Base-by-base conservation (phyloP, 352 stramenopile species). In the Sclerospora graminicola region DNA sequence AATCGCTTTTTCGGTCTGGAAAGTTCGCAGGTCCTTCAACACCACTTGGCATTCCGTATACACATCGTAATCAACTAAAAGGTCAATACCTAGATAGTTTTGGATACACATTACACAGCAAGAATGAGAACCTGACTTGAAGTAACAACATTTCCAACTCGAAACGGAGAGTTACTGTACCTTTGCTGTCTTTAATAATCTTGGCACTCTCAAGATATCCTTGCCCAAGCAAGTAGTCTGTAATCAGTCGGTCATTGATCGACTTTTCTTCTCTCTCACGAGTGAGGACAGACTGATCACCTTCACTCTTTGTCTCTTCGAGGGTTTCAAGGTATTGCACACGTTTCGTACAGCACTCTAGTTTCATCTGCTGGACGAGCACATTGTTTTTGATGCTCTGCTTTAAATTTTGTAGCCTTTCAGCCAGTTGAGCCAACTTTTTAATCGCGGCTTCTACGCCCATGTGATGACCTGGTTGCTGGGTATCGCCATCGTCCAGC, bases 201-300 rank as follows among this genome's bases (percentile, higher is more conserved):
- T 78, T 80, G 35, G 76, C 70, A 41, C 66, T 89, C 21, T 64
- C 57, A 19, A 84, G 60, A 42, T 69, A 68, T 27, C 79, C 79
- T 49, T 69, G 61, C n/a, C 58, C 68, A 20, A 91, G 54, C 55
- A 91, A 56, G 16, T 82, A 91, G 45, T 91, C 76, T 0, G 69
- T 72, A 43, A 91, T 77, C 4, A 91, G 63, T 15, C 79, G 62
- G 30, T 82, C 56, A 26, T 54, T 61, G 4, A 78, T 50, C 0
- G 41, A 29, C 33, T 46, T 29, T 8, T 60, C 51, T 27, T 48
- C 35, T 19, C 9, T 43, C 19, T 48, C 32, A 18, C 11, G 46
- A 14, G 14, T 34, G 1, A 27, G 5, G 26, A 16, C n/a, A 7
- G 52, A 55, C 27, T 18, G 27, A 30, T 51, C 50, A 52, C 38